Evolutionary conservation across 768 basidiomycete species (phyloP), one percentile per base, ranked within the genome.

Genomic region (Leucosporidium scottii): DNA sequence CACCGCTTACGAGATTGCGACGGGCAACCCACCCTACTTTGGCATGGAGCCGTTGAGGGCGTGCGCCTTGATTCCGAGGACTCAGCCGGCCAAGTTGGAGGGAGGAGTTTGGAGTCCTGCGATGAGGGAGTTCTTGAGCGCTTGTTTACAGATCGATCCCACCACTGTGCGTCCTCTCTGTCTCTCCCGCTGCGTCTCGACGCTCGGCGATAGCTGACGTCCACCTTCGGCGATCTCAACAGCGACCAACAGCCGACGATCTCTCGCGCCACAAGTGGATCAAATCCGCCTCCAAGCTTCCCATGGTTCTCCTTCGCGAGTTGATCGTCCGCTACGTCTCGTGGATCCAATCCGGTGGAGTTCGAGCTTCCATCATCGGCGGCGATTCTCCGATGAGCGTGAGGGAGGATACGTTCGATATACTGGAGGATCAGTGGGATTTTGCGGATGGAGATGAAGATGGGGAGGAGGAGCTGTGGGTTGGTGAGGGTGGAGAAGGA

Each of bases 1-100:
- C 76, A 88, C 93, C 79, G 83, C 94, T 25, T 93, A 91, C 74
- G 96, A 99, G 78, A 94, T 97, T 87, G 86, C 88, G 73, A 93
- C 91, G 76, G 96, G 96, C n/a, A 86, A 86, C 68, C 93, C 93
- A 23, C 94, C 94, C 6, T 47, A 67, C 59, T 69, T 75, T 58
- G 70, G 72, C 12, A 73, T 93, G 75, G 90, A 91, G 74, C 87
- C 87, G 59, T 84, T 89, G 77, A 85, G 84, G 68, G 92, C 93
- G 36, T 88, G 98, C 80, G 87, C 91, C 74, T 82, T 96, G 69
- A 92, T 99, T 60, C 87, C 91, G 55, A 86, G 86, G 72, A 84
- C 86, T 64, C 86, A 88, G 71, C 91, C 82, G 12, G 93, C 96
- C 61, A 83, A 80, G 20, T 87, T 90, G 59, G 92, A 72, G 6